Evolutionary conservation across 2,329 filamentous ascomycete genomes (phyloP).

Genomic region (Didymella sp.): DNA sequence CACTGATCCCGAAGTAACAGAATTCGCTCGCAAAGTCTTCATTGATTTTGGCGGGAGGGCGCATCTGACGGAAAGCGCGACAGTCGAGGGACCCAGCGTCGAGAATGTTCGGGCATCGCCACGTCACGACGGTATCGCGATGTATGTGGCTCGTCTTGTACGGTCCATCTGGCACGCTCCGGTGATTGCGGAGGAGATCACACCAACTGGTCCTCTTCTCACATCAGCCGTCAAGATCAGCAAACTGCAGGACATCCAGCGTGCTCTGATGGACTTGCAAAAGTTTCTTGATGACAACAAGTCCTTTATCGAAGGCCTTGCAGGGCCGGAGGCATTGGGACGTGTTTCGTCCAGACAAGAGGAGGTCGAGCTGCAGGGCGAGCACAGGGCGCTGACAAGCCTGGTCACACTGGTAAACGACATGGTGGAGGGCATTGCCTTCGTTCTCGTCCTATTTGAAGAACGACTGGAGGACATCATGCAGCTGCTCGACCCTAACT

Average conservation of each 20-base stretch:
- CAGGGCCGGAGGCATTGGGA: slow-evolving; percentile 86
- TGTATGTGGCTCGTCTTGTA: slow-evolving; percentile 88
- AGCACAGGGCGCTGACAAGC: slow-evolving; percentile 90
- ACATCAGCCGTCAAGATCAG: slow-evolving; percentile 68
- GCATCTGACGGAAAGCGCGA: slow-evolving; percentile 78
- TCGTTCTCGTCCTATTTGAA: slow-evolving; percentile 92
- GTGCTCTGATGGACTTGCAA: slow-evolving; percentile 77
- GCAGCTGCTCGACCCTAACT: slow-evolving; percentile 68
- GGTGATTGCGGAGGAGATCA: slow-evolving; percentile 67
- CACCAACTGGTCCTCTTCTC: slow-evolving; percentile 68
- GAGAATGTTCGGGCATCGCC: slow-evolving; percentile 89
- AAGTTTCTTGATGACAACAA: slow-evolving; percentile 88
- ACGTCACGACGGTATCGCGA: slow-evolving; percentile 82
- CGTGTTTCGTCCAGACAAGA: slow-evolving; percentile 82
- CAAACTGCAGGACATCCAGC: slow-evolving; percentile 80
- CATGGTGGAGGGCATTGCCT: slow-evolving; percentile 95
- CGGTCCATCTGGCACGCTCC: slow-evolving; percentile 85
- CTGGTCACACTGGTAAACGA: slow-evolving; percentile 84
- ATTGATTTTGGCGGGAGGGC: slow-evolving; percentile 92
- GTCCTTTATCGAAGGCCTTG: slow-evolving; percentile 88
- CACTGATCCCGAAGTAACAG: slow-evolving; percentile 83
- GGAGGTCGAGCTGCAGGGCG: slow-evolving; percentile 88
- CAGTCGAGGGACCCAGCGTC: slow-evolving; percentile 67
- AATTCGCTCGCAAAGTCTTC: slow-evolving; percentile 84
- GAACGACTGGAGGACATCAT: slow-evolving; percentile 91